Evolutionary conservation across 208 protist species (phyloP).

Genomic region (Naegleria fowleri): DNA sequence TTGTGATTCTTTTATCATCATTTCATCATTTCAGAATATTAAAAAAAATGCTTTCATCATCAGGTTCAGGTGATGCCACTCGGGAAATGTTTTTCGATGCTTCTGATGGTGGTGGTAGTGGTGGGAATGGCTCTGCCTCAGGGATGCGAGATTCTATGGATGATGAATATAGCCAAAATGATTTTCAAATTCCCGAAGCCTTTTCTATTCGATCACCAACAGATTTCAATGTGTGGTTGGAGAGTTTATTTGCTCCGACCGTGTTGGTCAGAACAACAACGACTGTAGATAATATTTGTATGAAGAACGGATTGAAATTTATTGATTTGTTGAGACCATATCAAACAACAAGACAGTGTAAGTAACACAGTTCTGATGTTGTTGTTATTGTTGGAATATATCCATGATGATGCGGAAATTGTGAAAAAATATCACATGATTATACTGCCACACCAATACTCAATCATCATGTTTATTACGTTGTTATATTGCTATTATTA

Average conservation of each 20-base stretch:
- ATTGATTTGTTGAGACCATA: constrained; percentile 12
- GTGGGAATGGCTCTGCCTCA: too few relatives aligned
- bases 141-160: too few relatives aligned
- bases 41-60: background rate
- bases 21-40: background rate
- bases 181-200: background rate
- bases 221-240: background rate
- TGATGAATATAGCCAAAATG: background rate
- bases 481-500: background rate
- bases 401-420: background rate
- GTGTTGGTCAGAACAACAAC: constrained; percentile 10
- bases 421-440: too few relatives aligned
- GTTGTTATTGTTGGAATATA: background rate
- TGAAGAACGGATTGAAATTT: background rate
- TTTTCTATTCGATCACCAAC: background rate
- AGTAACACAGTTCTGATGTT: too few relatives aligned
- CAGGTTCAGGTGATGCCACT: background rate
- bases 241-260: background rate
- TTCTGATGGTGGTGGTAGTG: too few relatives aligned
- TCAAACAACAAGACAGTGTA: background rate
- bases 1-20: too few relatives aligned
- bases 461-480: background rate
- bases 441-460: too few relatives aligned
- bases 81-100: too few relatives aligned
- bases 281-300: background rate